These are phyloP conservation scores for Mitragyna speciosa DNA, from an alignment of 257 asterid species.

Conservation along the genomic window DNA sequence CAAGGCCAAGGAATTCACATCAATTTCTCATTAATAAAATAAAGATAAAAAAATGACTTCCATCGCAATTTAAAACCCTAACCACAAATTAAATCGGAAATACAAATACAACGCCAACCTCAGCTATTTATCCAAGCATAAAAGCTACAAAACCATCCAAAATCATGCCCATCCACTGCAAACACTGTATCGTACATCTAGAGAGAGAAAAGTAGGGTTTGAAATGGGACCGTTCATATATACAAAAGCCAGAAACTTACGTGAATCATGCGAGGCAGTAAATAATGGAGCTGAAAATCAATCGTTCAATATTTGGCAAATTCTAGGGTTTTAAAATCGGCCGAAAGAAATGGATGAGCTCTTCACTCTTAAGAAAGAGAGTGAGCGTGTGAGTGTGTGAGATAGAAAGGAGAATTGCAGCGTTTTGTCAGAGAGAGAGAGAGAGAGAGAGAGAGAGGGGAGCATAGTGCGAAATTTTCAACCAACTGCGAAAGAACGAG, in stretches of 20 bases:
- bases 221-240: neutral
- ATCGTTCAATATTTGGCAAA: constrained; percentile 29
- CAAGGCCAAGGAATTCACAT: neutral
- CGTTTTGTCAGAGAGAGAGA: constrained; percentile 18
- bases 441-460: constrained; percentile 34
- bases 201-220: constrained; percentile 27
- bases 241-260: constrained; percentile 28
- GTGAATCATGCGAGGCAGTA: constrained; percentile 13
- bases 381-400: constrained; percentile 17
- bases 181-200: neutral
- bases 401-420: constrained; percentile 8
- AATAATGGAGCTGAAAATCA: constrained; percentile 38
- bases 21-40: neutral
- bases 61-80: constrained; percentile 5
- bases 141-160: constrained; percentile 14
- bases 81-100: constrained; percentile 10
- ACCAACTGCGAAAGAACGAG: constrained; percentile 41
- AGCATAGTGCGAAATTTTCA: constrained; percentile 47
- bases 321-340: constrained; percentile 49
- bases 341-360: constrained; percentile 33
- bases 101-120: constrained; percentile 6
- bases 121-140: constrained; percentile 10
- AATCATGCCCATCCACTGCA: constrained; percentile 13
- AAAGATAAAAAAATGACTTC: neutral
- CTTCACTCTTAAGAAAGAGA: constrained; percentile 21